phyloP scores from a whole-genome alignment of 2,329 filamentous ascomycete genomes.

The Aspergillus fumigatiaffinis region DNA sequence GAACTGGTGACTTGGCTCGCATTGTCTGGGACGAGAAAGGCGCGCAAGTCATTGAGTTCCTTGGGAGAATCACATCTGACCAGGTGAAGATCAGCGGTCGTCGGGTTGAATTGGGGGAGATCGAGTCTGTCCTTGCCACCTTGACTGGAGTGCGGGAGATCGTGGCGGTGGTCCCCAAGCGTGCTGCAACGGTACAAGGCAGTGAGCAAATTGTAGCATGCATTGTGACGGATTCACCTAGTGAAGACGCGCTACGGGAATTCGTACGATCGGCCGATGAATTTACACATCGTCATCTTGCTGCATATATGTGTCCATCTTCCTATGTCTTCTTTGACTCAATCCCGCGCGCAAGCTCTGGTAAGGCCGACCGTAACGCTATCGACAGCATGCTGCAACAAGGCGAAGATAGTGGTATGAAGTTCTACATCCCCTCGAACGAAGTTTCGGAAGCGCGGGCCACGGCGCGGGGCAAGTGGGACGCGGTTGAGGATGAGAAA shows the following conservation, averaged over 20 bases:
- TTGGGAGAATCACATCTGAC: constrained; percentile 72
- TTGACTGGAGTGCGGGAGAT: constrained; percentile 18
- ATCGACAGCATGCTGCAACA: constrained; percentile 12
- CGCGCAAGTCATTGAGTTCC: constrained; percentile 59
- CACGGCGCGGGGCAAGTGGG: constrained; percentile 6
- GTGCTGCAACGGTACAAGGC: constrained; percentile 14
- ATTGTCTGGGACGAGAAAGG: constrained; percentile 59
- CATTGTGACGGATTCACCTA: constrained; percentile 14
- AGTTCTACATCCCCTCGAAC: constrained; percentile 4
- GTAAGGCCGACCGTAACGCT: constrained; percentile 25
- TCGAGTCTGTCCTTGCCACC: constrained; percentile 49
- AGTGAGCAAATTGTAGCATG: constrained; percentile 25
- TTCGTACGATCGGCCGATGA: constrained; percentile 14
- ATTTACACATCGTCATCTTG: constrained; percentile 12
- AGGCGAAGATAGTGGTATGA: not conserved
- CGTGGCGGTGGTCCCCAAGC: constrained; percentile 20
- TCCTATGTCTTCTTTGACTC: constrained; percentile 18
- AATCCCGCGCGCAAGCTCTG: constrained; percentile 23
- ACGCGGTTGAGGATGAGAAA: not conserved
- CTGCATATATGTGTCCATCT: constrained; percentile 23
- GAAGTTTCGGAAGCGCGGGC: not conserved
- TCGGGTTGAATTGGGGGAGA: constrained; percentile 72
- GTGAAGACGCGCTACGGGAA: constrained; percentile 6
- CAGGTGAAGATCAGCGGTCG: constrained; percentile 86
- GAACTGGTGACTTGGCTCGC: constrained; percentile 45